Evolutionary conservation across 768 basidiomycete genomes (phyloP).

Genomic region (Termitomyces eurrhizus): DNA sequence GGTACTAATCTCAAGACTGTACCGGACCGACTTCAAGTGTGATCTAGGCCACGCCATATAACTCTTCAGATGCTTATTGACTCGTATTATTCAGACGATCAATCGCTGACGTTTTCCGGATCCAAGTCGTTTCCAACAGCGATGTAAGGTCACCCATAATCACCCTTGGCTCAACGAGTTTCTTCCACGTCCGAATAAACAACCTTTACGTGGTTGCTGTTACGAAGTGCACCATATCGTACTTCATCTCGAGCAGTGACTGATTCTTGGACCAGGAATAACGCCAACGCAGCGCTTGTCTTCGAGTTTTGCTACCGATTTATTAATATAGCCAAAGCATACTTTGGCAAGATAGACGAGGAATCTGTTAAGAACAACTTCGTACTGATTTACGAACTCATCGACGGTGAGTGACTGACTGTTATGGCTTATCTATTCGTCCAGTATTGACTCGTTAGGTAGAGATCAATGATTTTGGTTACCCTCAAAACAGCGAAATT

Average conservation of each 20-base stretch:
- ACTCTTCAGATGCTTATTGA: conserved; percentile 1
- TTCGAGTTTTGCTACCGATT: conserved; percentile 98
- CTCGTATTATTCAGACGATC: conserved; percentile 60
- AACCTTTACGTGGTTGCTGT: conserved; percentile 95
- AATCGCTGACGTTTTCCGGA: conserved; percentile 96
- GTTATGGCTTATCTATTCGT: neutral
- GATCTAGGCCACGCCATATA: conserved; percentile 18
- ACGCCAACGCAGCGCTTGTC: conserved; percentile 95
- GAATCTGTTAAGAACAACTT: conserved; percentile 99
- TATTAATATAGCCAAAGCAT: conserved; percentile 89
- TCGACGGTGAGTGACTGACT: conserved; percentile 78
- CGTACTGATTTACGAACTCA: conserved; percentile 94
- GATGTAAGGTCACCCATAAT: conserved; percentile 97
- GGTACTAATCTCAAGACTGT: conserved; percentile 95
- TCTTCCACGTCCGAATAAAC: conserved; percentile 96
- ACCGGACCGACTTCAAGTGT: conserved; percentile 96
- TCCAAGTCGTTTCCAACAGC: conserved; percentile 97
- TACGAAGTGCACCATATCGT: conserved; percentile 66
- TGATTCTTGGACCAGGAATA: conserved; percentile 55
- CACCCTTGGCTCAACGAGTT: conserved; percentile 95
- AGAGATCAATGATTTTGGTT: conserved; percentile 99
- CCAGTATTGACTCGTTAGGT: conserved; percentile 3
- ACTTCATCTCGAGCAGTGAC: neutral
- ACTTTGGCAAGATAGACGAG: conserved; percentile 98
- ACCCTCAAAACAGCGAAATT: conserved; percentile 98